These are phyloP conservation scores for Aethionema arabicum DNA, from an alignment of 345 rosid species.

Conservation along the genomic window DNA sequence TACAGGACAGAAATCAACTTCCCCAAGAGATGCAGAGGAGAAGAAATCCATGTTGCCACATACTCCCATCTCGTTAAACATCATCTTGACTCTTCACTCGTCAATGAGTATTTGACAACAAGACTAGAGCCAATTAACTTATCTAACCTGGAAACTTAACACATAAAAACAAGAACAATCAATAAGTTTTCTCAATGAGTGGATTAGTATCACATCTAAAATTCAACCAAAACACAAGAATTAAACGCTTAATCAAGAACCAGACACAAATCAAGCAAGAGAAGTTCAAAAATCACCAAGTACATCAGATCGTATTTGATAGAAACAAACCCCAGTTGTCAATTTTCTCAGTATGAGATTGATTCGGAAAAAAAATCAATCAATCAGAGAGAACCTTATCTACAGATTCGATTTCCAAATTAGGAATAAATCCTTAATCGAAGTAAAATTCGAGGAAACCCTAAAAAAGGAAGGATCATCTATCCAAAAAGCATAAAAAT, in stretches of 20 bases:
- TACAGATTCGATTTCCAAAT: slow-evolving; percentile 8
- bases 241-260: slow-evolving; percentile 10
- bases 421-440: slow-evolving; percentile 17
- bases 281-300: neutral
- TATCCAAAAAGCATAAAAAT: slow-evolving; percentile 8
- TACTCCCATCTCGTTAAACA: slow-evolving; percentile 78
- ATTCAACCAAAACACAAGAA: slow-evolving; percentile 2
- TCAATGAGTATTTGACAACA: neutral
- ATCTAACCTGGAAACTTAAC: slow-evolving; percentile 14
- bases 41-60: slow-evolving; percentile 81
- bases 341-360: neutral
- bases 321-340: neutral
- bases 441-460: slow-evolving; percentile 1
- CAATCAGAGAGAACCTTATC: neutral
- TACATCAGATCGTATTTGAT: slow-evolving; percentile 26
- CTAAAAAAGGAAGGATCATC: slow-evolving; percentile 24
- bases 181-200: neutral
- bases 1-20: slow-evolving; percentile 46
- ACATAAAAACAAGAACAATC: neutral
- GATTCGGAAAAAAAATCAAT: neutral
- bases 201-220: neutral
- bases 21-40: slow-evolving; percentile 48
- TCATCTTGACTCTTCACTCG: slow-evolving; percentile 39
- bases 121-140: neutral
- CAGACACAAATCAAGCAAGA: neutral